A percentile compares a stretch with the other conserved stretches of the same genome.
Conservation (phyloP, 1,284 basidiomycete genomes). For the Apiotrichum laibachii region DNA sequence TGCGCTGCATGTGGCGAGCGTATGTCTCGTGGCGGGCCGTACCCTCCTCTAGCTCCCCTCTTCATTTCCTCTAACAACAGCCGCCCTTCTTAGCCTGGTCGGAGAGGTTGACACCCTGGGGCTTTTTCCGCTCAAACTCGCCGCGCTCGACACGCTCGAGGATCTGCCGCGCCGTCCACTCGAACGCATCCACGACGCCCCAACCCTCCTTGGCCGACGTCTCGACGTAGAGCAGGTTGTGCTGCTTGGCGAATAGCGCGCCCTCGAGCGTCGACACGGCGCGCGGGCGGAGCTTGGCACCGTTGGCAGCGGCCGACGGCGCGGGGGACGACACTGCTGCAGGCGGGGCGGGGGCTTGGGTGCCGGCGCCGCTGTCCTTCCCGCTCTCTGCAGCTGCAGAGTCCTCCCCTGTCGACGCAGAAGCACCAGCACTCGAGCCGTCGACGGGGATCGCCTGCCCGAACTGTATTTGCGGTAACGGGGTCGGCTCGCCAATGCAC, state of each 20-base stretch:
- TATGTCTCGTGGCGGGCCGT: not conserved
- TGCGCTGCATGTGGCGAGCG: not conserved
- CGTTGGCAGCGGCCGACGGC: too few relatives aligned
- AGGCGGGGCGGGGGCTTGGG: too few relatives aligned
- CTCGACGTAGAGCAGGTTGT: slow-evolving; percentile 46
- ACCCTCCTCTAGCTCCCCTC: too few relatives aligned
- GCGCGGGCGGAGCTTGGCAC: slow-evolving; percentile 22
- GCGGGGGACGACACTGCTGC: too few relatives aligned
- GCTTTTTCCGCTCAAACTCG: slow-evolving; percentile 29
- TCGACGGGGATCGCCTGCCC: slow-evolving; percentile 31
- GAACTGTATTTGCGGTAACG: slow-evolving; percentile 31
- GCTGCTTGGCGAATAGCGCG: slow-evolving; percentile 39
- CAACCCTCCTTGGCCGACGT: slow-evolving; percentile 48
- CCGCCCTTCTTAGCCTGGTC: slow-evolving; percentile 12
- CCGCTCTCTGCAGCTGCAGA: not conserved
- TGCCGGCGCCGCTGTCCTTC: not conserved
- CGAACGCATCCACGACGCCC: slow-evolving; percentile 47
- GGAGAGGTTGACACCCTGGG: slow-evolving; percentile 10
- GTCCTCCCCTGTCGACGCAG: not conserved
- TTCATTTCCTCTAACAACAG: slow-evolving; percentile 9
- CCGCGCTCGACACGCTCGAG: slow-evolving; percentile 33
- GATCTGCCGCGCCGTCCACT: slow-evolving; percentile 46
- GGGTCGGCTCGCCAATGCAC: slow-evolving; percentile 29
- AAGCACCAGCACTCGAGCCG: not conserved
- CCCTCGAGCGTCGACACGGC: slow-evolving; percentile 37